Percentiles rank a stretch among this genome's conserved stretches.
These are phyloP conservation scores for Peronospora farinosa DNA, from an alignment of 352 stramenopile species.

Conservation along the genomic window DNA sequence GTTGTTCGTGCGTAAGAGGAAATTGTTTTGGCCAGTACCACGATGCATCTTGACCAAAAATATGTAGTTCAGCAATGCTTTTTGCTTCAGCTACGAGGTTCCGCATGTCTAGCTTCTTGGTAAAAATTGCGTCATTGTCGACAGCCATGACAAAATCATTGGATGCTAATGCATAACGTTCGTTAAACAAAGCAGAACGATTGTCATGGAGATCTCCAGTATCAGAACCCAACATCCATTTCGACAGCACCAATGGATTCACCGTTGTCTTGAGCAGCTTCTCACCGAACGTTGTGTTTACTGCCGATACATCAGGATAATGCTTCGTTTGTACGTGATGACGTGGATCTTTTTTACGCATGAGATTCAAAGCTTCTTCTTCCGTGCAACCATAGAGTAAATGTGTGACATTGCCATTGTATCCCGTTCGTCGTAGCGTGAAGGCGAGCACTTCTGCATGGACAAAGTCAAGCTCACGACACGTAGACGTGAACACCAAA, in stretches of 20 bases:
- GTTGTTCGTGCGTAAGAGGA: constrained; percentile 34
- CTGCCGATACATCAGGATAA: constrained; percentile 33
- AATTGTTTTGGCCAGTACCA: constrained; percentile 66
- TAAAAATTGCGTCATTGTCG: constrained; percentile 78
- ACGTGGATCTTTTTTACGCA: constrained; percentile 43
- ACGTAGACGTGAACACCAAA: constrained; percentile 74
- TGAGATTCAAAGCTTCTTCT: constrained; percentile 29
- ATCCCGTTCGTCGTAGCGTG: constrained; percentile 52
- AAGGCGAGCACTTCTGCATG: constrained; percentile 66
- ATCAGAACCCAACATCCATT: constrained; percentile 42
- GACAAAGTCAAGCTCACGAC: constrained; percentile 52
- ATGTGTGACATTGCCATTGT: constrained; percentile 53
- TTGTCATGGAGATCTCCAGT: constrained; percentile 17
- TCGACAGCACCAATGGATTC: constrained; percentile 45
- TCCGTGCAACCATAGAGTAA: constrained; percentile 67
- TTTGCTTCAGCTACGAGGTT: constrained; percentile 61
- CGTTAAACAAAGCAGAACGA: constrained; percentile 16
- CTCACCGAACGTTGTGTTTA: constrained; percentile 45
- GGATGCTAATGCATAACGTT: constrained; percentile 32
- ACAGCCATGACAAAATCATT: constrained; percentile 76
- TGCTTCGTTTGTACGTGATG: constrained; percentile 40
- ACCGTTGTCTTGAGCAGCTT: constrained; percentile 57
- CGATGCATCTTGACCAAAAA: constrained; percentile 70
- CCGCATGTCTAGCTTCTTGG: constrained; percentile 69
- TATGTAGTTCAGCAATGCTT: constrained; percentile 50